Percentiles rank a stretch among this genome's conserved stretches.
Evolutionary conservation across 2,329 filamentous ascomycete genomes (phyloP).

Genomic region (Chaetoscypha palmicola): DNA sequence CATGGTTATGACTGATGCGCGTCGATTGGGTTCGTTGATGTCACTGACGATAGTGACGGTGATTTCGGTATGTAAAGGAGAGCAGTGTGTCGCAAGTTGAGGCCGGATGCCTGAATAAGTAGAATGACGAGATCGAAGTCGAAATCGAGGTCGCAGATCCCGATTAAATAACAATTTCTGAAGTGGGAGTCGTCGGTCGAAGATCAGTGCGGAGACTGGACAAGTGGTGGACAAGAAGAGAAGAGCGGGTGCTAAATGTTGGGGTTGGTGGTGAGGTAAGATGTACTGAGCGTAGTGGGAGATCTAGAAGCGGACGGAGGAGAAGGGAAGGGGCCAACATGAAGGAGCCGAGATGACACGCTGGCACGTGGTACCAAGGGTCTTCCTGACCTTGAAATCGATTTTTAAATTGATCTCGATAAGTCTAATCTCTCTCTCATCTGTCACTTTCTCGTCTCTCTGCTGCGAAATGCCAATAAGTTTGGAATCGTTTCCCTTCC

Average conservation of each 20-base stretch:
- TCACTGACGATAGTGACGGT: background rate
- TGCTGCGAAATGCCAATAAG: too few species aligned
- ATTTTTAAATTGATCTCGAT: too few species aligned
- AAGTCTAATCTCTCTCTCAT: too few species aligned
- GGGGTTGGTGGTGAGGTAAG: background rate
- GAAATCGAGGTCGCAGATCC: background rate
- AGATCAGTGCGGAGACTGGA: background rate
- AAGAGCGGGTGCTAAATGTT: background rate
- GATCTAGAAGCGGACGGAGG: background rate
- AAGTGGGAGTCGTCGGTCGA: background rate
- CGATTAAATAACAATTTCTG: background rate
- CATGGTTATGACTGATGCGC: slow-evolving; percentile 19
- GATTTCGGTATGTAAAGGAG: background rate
- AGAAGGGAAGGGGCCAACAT: background rate
- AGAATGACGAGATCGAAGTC: background rate
- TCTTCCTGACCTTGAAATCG: too few species aligned
- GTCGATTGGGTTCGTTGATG: background rate
- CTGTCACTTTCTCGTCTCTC: too few species aligned
- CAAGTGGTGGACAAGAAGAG: background rate
- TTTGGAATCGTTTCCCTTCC: too few species aligned
- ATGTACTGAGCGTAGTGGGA: too few species aligned
- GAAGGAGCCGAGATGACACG: background rate
- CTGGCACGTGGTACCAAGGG: background rate
- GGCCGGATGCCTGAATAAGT: background rate
- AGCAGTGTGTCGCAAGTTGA: slow-evolving; percentile 1